These are phyloP conservation scores for Colletotrichum chlorophyti DNA, from an alignment of 2,329 filamentous ascomycete genomes.

Conservation along the genomic window DNA sequence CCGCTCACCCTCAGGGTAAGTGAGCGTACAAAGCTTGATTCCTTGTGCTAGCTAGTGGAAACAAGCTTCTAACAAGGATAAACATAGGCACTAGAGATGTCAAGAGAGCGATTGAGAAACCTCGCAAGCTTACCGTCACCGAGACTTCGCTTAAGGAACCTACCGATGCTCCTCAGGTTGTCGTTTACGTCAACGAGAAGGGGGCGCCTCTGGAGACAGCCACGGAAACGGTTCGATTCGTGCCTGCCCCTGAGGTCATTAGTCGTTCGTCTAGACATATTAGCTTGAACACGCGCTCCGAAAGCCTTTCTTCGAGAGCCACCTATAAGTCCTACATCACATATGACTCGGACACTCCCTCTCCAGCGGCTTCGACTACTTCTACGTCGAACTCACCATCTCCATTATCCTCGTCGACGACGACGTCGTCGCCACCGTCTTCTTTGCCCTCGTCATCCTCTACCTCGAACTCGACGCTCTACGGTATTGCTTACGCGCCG, in stretches of 20 bases:
- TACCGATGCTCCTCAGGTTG: constrained; percentile 53
- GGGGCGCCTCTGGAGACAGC: constrained; percentile 57
- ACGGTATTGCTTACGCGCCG: constrained; percentile 57
- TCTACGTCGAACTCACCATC: neutral
- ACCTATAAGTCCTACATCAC: neutral
- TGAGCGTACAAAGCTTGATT: neutral
- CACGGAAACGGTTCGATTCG: constrained; percentile 43
- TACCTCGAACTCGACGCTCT: constrained; percentile 23
- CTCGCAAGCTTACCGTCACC: constrained; percentile 40
- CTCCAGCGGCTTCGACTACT: neutral
- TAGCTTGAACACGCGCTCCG: constrained; percentile 9
- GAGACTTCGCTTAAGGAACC: constrained; percentile 44
- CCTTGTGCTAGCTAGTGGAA: neutral
- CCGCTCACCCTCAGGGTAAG: constrained; percentile 20
- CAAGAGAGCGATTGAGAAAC: neutral
- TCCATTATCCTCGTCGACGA: neutral
- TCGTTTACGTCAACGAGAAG: constrained; percentile 66
- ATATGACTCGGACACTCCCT: neutral
- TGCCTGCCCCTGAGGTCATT: constrained; percentile 30
- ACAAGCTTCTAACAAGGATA: neutral
- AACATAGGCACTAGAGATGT: constrained; percentile 21
- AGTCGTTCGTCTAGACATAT: neutral
- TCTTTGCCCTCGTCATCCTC: neutral
- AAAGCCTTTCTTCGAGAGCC: neutral
- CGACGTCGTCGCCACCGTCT: neutral